These are phyloP conservation scores for Scheffersomyces illinoinensis DNA, from an alignment of 1,139 yeast species.

Conservation along the genomic window DNA sequence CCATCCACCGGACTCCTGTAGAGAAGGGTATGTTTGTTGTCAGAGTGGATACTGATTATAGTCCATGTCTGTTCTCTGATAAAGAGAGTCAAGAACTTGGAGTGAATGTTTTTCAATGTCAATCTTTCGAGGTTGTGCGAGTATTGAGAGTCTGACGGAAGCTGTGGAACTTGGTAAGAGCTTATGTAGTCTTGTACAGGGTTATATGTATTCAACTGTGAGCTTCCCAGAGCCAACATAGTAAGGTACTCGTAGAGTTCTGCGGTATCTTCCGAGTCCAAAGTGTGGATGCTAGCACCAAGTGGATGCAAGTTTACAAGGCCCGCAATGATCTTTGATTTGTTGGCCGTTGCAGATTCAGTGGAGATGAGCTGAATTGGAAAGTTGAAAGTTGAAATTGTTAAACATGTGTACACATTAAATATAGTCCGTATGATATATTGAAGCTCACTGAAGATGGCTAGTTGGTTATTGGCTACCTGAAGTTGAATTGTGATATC, in stretches of 20 bases:
- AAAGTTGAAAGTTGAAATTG: neutral
- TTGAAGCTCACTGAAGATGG: neutral
- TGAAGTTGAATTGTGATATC: slow-evolving; percentile 8
- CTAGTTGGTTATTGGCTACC: neutral
- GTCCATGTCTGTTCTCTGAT: neutral
- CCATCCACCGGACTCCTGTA: neutral
- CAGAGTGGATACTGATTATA: neutral
- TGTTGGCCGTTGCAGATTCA: neutral
- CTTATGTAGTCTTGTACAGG: slow-evolving; percentile 14
- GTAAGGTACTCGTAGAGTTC: slow-evolving; percentile 21
- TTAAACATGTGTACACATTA: neutral
- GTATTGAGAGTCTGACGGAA: slow-evolving; percentile 3
- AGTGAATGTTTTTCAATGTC: neutral
- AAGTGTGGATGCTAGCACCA: neutral
- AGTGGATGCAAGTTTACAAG: neutral
- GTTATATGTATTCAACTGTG: slow-evolving; percentile 11
- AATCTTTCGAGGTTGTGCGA: neutral
- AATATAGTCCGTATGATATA: neutral
- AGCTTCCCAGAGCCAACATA: slow-evolving; percentile 17
- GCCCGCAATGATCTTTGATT: neutral
- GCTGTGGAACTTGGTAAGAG: slow-evolving; percentile 11
- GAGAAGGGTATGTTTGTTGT: neutral
- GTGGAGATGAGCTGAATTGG: neutral
- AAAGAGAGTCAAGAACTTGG: neutral
- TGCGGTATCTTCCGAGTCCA: neutral